phyloP scores from a whole-genome alignment of 2,329 filamentous ascomycete genomes.

The Xylariaceae sp. region DNA sequence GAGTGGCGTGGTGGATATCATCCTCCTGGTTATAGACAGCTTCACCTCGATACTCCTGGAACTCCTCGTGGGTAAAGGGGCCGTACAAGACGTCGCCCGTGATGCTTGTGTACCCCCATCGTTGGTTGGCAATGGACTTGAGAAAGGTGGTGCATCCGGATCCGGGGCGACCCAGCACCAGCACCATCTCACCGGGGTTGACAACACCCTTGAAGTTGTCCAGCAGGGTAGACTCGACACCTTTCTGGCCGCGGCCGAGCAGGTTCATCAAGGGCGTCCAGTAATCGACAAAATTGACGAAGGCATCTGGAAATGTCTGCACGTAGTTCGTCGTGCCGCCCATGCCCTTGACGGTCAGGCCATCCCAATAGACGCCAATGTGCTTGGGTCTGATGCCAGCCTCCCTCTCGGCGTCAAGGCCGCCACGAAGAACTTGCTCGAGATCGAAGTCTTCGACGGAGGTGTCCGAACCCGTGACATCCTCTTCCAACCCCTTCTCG shows the following conservation, averaged over 20 bases:
- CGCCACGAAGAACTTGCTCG: constrained; percentile 66
- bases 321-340: constrained; percentile 69
- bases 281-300: constrained; percentile 71
- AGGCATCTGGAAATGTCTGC: constrained; percentile 70
- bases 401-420: constrained; percentile 63
- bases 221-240: constrained; percentile 66
- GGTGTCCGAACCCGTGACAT: constrained; percentile 40
- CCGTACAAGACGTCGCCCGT: constrained; percentile 71
- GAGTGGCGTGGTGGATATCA: constrained; percentile 76
- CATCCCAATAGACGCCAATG: constrained; percentile 75
- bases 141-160: constrained; percentile 66
- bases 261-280: constrained; percentile 58
- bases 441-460: constrained; percentile 65
- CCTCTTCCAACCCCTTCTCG: constrained; percentile 48
- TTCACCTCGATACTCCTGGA: constrained; percentile 72
- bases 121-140: constrained; percentile 63
- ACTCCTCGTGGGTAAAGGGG: constrained; percentile 64
- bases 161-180: constrained; percentile 74
- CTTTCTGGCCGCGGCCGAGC: constrained; percentile 62
- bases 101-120: constrained; percentile 50
- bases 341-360: constrained; percentile 68
- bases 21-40: constrained; percentile 84
- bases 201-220: constrained; percentile 65
- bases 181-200: constrained; percentile 81
- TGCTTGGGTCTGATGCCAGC: constrained; percentile 78